Conservation (phyloP, 129 eudicot genomes). For the Rutidosis leptorrhynchoides region DNA sequence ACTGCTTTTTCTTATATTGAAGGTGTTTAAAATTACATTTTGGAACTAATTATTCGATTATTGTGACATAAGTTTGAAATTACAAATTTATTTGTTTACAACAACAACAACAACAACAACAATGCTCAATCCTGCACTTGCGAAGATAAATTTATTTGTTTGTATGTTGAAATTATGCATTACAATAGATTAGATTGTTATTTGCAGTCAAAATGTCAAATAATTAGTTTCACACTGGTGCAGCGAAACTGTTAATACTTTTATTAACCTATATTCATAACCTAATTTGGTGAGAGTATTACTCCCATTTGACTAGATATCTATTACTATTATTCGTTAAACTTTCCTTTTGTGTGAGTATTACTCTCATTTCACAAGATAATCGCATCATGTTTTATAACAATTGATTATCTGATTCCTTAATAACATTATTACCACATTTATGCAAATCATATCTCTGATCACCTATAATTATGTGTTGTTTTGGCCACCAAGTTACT, state of each 20-base stretch:
- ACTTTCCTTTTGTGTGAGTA: background rate
- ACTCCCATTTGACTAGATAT: too few relatives aligned
- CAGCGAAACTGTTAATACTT: background rate
- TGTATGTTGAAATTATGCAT: too few relatives aligned
- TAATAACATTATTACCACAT: background rate
- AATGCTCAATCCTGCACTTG: too few relatives aligned
- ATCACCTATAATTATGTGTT: background rate
- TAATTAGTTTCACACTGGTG: background rate
- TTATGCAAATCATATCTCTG: conserved; percentile 13
- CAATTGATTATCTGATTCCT: background rate
- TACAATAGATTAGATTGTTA: background rate
- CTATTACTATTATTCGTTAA: too few relatives aligned
- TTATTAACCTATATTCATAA: background rate
- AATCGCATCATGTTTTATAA: background rate
- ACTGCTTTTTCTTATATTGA: background rate
- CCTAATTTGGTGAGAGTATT: background rate
- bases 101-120: too few relatives aligned
- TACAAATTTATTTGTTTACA: too few relatives aligned
- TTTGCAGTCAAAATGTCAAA: background rate
- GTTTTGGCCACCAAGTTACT: conserved; percentile 48
- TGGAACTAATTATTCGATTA: background rate
- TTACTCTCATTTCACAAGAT: too few relatives aligned
- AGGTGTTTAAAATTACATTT: background rate
- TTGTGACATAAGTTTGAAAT: background rate
- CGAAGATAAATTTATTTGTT: too few relatives aligned